phyloP scores from a whole-genome alignment of 1,284 basidiomycete species.

The Hymenochaete sp. region DNA sequence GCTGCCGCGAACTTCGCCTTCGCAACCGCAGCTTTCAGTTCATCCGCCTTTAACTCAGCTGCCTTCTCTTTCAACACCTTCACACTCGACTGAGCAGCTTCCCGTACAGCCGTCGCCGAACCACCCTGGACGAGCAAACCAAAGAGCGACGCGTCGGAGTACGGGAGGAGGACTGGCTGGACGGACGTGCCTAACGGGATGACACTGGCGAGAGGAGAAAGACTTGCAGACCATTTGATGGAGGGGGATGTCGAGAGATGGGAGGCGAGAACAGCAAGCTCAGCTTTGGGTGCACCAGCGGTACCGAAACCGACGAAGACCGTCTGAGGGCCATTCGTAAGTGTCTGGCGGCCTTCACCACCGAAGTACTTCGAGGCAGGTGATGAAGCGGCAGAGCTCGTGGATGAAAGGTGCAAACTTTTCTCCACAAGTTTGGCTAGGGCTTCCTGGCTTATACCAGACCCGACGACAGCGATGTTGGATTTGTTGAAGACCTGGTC shows the following conservation, averaged over 20 bases:
- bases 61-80: conserved; percentile 56
- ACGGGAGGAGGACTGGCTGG: conserved; percentile 70
- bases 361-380: conserved; percentile 66
- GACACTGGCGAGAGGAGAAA: conserved; percentile 55
- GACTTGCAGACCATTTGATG: conserved; percentile 78
- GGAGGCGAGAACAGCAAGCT: conserved; percentile 69
- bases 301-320: conserved; percentile 79
- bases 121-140: conserved; percentile 68
- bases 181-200: conserved; percentile 51
- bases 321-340: conserved; percentile 59
- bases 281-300: conserved; percentile 52
- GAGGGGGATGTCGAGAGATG: conserved; percentile 65
- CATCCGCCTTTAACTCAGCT: conserved; percentile 53
- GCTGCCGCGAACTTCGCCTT: conserved; percentile 85
- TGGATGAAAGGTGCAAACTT: conserved; percentile 45
- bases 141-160: conserved; percentile 84
- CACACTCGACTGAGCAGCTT: conserved; percentile 57
- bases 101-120: conserved; percentile 50
- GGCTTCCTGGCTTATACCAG: conserved; percentile 68
- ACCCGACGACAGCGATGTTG: conserved; percentile 80
- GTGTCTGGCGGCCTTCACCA: conserved; percentile 69
- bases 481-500: conserved; percentile 61
- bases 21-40: conserved; percentile 71
- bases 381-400: conserved; percentile 32
- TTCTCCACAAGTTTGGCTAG: conserved; percentile 68